Base-by-base conservation (phyloP, 768 basidiomycete genomes). In the Leccinum olivaceopallidum region DNA sequence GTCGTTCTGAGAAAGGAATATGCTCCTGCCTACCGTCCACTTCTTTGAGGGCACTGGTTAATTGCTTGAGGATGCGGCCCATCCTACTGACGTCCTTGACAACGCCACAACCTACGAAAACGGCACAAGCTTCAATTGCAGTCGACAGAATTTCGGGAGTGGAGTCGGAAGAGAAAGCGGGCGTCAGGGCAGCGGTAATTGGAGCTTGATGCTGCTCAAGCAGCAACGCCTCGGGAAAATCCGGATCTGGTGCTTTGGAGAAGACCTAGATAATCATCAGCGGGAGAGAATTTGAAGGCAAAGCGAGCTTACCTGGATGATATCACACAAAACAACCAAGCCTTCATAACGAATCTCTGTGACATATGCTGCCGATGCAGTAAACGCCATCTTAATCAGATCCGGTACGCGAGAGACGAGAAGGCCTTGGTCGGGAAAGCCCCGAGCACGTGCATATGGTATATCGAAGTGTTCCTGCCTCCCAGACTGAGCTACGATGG, bases 181-280 rank as follows among this genome's bases (percentile, higher is more conserved):
- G 96, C 0, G 96, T 98, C 18, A 98, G 81, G 0, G 97, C 97
- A 20, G 97, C 94, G 2, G 96, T 97, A 61, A 99, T 96, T 0
- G 97, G 96, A 0, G 97, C 96, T 76, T 99, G 97, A 73, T 97
- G 91, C 72, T 99, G 97, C 71, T 99, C 96, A 13, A 99, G 83
- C 3, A 99, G 79, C 6, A 95, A 79, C 0, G 92, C 86, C 60
- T 93, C 93, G 36, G 92, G 90, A 66, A 94, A 98, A 56, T 94
- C 94, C 2, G 95, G 93, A 75, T 99, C 97, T 0, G 93, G 91
- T 6, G 92, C 84, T 30, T 80, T 75, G 2, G 93, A 85, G 74
- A 99, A 99, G 57, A 89, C 85, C 96, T 98, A 60, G n/a, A 16
- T 20, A 53, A 5, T 47, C 48, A 34, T 61, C 61, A 53, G 60